Evolutionary conservation across 129 eudicot genomes (phyloP).

Genomic region (Scalesia atractyloides): DNA sequence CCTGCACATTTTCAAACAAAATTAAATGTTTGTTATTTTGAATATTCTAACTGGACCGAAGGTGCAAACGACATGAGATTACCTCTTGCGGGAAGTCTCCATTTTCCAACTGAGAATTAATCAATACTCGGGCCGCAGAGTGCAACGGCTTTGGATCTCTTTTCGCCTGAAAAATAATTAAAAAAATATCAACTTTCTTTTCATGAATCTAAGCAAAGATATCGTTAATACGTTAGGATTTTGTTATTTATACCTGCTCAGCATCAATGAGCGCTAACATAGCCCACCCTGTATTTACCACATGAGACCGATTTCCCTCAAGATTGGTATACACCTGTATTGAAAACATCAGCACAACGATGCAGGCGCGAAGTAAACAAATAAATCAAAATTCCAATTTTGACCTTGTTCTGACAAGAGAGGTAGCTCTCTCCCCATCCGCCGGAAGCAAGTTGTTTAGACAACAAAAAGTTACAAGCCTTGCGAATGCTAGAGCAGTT

Average conservation of each 20-base stretch:
- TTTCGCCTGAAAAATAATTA: constrained; percentile 49
- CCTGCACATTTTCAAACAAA: constrained; percentile 33
- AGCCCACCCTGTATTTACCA: constrained; percentile 94
- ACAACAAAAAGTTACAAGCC: constrained; percentile 91
- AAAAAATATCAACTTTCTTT: background rate
- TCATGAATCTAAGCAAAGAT: background rate
- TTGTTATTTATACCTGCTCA: constrained; percentile 59
- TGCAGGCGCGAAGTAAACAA: background rate
- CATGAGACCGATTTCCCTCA: constrained; percentile 68
- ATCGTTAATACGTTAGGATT: background rate
- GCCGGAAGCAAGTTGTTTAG: constrained; percentile 88
- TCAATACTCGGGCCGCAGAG: constrained; percentile 64
- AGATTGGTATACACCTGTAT: constrained; percentile 80
- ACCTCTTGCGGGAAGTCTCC: constrained; percentile 91
- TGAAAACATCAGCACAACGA: constrained; percentile 18
- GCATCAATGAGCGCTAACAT: constrained; percentile 89
- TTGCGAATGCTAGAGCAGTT: constrained; percentile 69
- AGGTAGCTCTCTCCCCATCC: constrained; percentile 99
- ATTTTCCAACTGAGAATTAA: constrained; percentile 66
- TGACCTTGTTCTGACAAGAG: constrained; percentile 94
- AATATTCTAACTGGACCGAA: background rate
- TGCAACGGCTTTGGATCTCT: constrained; percentile 77
- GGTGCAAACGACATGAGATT: constrained; percentile 22
- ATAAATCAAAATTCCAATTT: background rate
- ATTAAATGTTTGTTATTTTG: background rate